These are phyloP conservation scores for Terana coerulea DNA, from an alignment of 768 basidiomycete species.

Conservation along the genomic window DNA sequence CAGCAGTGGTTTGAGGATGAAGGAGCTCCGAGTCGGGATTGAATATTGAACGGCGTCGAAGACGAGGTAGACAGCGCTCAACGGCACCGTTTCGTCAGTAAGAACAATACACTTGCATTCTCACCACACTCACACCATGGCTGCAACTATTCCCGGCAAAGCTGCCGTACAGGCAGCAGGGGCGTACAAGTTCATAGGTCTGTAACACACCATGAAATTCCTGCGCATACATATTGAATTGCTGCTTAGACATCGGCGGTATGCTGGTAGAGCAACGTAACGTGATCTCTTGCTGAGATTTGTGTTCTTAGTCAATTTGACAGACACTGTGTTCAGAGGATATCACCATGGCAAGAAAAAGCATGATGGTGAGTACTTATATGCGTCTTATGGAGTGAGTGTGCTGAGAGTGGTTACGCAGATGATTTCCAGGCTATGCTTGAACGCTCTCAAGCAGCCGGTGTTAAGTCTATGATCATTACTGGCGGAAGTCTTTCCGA, in stretches of 20 bases:
- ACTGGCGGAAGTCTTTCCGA: constrained; percentile 72
- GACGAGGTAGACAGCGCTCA: too few species aligned
- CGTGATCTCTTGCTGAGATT: background rate
- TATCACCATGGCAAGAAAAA: constrained; percentile 44
- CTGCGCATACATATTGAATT: background rate
- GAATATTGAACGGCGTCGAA: too few species aligned
- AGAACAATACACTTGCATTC: too few species aligned
- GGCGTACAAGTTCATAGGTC: constrained; percentile 34
- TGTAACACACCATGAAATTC: background rate
- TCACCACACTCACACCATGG: too few species aligned
- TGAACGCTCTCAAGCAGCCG: constrained; percentile 50
- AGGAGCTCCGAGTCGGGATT: too few species aligned
- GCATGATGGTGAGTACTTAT: constrained; percentile 40
- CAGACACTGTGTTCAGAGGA: constrained; percentile 56
- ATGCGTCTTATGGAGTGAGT: constrained; percentile 7
- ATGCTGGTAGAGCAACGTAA: background rate
- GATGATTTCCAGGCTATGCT: constrained; percentile 65
- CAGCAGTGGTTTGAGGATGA: too few species aligned
- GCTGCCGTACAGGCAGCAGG: constrained; percentile 15
- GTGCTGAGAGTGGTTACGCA: constrained; percentile 20
- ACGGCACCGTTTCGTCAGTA: too few species aligned
- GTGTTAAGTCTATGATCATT: constrained; percentile 69
- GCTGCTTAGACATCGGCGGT: constrained; percentile 38
- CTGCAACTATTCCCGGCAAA: constrained; percentile 22
- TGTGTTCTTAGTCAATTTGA: constrained; percentile 41